phyloP scores from a whole-genome alignment of 345 rosid species.

The Cardamine chenopodiifolia region DNA sequence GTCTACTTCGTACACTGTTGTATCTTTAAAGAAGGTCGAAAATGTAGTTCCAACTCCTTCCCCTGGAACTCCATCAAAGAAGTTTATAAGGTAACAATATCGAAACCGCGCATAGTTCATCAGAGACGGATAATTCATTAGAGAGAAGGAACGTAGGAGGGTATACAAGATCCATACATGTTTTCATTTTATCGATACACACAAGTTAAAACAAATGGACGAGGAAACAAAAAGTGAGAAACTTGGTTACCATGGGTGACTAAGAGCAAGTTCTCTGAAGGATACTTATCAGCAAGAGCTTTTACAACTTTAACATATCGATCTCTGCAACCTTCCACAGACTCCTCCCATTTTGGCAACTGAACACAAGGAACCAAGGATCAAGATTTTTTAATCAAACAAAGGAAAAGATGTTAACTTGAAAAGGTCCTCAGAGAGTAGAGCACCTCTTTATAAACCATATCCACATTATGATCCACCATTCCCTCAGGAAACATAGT shows the following conservation, averaged over 20 bases:
- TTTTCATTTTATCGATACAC: not conserved
- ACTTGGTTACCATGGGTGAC: constrained; percentile 76
- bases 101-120: not conserved
- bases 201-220: not conserved
- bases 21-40: constrained; percentile 56
- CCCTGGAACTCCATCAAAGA: constrained; percentile 48
- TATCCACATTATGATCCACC: constrained; percentile 56
- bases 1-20: constrained; percentile 60
- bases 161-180: not conserved
- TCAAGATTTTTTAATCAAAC: constrained; percentile 14
- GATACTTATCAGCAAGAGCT: constrained; percentile 74
- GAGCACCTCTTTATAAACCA: constrained; percentile 59
- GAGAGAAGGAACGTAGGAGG: too few relatives aligned
- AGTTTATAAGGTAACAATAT: not conserved
- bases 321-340: constrained; percentile 46
- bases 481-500: constrained; percentile 62
- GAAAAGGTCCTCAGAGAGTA: not conserved
- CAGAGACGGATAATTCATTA: too few relatives aligned
- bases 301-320: constrained; percentile 62
- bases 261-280: constrained; percentile 73
- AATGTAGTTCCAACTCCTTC: constrained; percentile 86
- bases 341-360: constrained; percentile 83
- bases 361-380: constrained; percentile 37
- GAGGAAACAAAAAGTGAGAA: not conserved
- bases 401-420: not conserved